Evolutionary conservation across 2,329 filamentous ascomycete species (phyloP).

Genomic region (Pseudogymnoascus sp.): DNA sequence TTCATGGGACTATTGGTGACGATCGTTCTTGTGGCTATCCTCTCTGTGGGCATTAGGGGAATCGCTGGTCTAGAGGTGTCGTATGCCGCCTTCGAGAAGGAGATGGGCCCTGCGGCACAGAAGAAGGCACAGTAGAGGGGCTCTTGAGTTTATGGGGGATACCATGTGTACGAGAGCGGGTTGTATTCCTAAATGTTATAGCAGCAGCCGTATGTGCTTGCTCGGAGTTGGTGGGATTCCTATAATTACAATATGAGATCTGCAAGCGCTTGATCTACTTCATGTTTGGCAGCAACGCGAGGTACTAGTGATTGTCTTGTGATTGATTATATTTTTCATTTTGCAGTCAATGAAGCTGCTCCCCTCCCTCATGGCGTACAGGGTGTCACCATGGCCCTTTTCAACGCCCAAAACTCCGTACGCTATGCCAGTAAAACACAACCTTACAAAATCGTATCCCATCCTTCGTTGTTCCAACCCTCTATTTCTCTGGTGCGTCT

Average conservation of each 20-base stretch:
- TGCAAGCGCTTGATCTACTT: not conserved
- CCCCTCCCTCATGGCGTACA: not conserved
- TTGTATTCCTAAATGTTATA: slow-evolving; percentile 2
- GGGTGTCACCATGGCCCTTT: slow-evolving; percentile 1
- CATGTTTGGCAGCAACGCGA: not conserved
- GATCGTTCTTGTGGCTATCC: slow-evolving; percentile 65
- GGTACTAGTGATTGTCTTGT: not conserved
- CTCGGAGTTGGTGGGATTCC: slow-evolving; percentile 9
- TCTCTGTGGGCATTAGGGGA: slow-evolving; percentile 70
- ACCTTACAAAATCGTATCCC: not conserved
- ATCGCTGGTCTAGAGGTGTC: slow-evolving; percentile 77
- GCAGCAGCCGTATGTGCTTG: slow-evolving; percentile 1
- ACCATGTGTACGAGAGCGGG: slow-evolving; percentile 6
- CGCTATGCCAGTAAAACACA: slow-evolving; percentile 6
- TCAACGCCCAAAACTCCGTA: slow-evolving; percentile 9
- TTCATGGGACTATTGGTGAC: slow-evolving; percentile 76
- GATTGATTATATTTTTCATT: slow-evolving; percentile 1
- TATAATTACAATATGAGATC: slow-evolving; percentile 6
- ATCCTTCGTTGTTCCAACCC: not conserved
- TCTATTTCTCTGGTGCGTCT: slow-evolving; percentile 59
- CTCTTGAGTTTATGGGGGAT: slow-evolving; percentile 2
- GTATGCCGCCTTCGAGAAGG: slow-evolving; percentile 94
- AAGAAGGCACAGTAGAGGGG: slow-evolving; percentile 60
- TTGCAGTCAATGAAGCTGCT: not conserved
- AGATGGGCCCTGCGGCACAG: slow-evolving; percentile 80